These are phyloP conservation scores for Abrus precatorius DNA, from an alignment of 306 rosid genomes.

Conservation along the genomic window DNA sequence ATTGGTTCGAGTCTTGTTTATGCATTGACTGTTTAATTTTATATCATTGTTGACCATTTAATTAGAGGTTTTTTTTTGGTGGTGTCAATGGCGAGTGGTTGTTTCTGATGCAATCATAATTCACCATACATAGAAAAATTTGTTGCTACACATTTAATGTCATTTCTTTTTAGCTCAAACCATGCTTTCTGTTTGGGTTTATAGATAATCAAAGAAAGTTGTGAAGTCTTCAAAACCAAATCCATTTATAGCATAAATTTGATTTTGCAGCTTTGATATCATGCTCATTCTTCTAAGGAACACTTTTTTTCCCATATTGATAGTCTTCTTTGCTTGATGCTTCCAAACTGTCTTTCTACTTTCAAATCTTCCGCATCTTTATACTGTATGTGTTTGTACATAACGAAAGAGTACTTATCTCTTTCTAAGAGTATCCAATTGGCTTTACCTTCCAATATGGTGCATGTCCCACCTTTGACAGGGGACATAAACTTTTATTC, in stretches of 20 bases:
- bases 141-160: constrained; percentile 45
- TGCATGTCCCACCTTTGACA: constrained; percentile 55
- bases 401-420: constrained; percentile 47
- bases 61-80: constrained; percentile 30
- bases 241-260: constrained; percentile 44
- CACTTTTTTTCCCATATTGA: constrained; percentile 48
- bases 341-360: constrained; percentile 55
- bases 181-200: constrained; percentile 39
- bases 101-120: constrained; percentile 33
- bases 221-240: constrained; percentile 43
- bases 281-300: constrained; percentile 47
- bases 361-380: constrained; percentile 50
- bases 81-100: constrained; percentile 30
- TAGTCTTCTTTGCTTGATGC: constrained; percentile 54
- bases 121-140: constrained; percentile 38
- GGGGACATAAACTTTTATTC: constrained; percentile 51
- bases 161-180: constrained; percentile 37
- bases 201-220: constrained; percentile 4
- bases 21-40: constrained; percentile 41
- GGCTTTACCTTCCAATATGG: constrained; percentile 49
- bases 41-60: constrained; percentile 44
- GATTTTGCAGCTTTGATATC: constrained; percentile 46
- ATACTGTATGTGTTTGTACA: constrained; percentile 48
- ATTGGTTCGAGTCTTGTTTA: constrained; percentile 26
- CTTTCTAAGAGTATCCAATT: constrained; percentile 47